Evolutionary conservation across 495 filamentous ascomycete species (phyloP).

Genomic region (Annulohypoxylon maeteangense): DNA sequence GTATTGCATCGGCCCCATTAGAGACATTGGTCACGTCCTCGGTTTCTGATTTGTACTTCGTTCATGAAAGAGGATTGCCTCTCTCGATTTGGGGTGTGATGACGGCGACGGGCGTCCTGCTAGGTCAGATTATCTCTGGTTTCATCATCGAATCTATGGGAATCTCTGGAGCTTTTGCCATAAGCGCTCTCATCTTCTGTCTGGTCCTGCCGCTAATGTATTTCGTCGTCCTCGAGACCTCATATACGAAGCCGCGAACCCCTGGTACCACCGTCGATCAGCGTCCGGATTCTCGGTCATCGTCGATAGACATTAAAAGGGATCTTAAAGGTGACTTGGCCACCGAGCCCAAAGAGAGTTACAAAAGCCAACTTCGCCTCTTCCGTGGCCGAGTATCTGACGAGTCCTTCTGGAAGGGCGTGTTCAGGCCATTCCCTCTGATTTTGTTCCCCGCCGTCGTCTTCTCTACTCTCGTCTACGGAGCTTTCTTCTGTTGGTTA

Average conservation of each 20-base stretch:
- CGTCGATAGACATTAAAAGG: conserved; percentile 20
- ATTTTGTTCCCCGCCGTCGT: conserved; percentile 56
- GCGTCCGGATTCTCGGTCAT: conserved; percentile 25
- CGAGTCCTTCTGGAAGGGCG: conserved; percentile 41
- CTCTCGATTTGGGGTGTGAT: conserved; percentile 41
- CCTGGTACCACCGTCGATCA: background rate
- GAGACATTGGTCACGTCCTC: conserved; percentile 68
- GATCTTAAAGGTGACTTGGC: conserved; percentile 26
- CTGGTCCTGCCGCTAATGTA: conserved; percentile 47
- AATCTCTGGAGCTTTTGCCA: conserved; percentile 47
- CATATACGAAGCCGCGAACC: conserved; percentile 40
- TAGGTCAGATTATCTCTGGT: conserved; percentile 54
- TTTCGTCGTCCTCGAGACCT: conserved; percentile 50
- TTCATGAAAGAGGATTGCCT: conserved; percentile 52
- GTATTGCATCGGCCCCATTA: conserved; percentile 66
- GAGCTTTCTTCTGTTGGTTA: conserved; percentile 61
- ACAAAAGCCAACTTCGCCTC: conserved; percentile 44
- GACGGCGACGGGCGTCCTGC: conserved; percentile 44
- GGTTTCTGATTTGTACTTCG: conserved; percentile 68
- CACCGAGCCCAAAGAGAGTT: conserved; percentile 41
- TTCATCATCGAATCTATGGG: conserved; percentile 51
- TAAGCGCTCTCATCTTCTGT: conserved; percentile 48
- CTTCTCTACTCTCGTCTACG: conserved; percentile 56
- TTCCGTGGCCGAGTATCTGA: conserved; percentile 41
- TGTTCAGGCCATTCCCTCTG: conserved; percentile 53